These are phyloP conservation scores for Chrysoporthe cubensis DNA, from an alignment of 2,329 filamentous ascomycete species.

Conservation along the genomic window DNA sequence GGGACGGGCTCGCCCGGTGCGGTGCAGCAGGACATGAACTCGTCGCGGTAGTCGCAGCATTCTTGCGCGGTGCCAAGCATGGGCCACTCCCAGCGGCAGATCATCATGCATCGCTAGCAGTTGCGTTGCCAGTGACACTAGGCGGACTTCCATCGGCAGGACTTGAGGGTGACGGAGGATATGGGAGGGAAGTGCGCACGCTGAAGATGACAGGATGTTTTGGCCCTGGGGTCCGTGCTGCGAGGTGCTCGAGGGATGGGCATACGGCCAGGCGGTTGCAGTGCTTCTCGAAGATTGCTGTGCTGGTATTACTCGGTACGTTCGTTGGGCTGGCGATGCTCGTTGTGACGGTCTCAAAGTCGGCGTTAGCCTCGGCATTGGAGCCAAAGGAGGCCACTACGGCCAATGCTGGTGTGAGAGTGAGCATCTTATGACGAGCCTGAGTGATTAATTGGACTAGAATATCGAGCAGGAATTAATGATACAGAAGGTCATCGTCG, in stretches of 20 bases:
- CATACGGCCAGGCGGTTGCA: not conserved
- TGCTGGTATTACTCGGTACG: not conserved
- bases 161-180: not conserved
- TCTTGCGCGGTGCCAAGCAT: not conserved
- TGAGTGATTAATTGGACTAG: not conserved
- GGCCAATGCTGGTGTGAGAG: not conserved
- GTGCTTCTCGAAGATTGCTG: not conserved
- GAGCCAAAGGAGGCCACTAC: not conserved
- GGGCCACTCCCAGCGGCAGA: not conserved
- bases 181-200: not conserved
- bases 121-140: not conserved
- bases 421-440: not conserved
- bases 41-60: not conserved
- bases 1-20: not conserved
- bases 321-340: not conserved
- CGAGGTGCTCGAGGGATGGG: not conserved
- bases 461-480: not conserved
- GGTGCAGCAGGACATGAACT: not conserved
- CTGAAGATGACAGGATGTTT: not conserved
- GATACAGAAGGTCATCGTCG: not conserved
- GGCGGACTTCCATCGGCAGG: not conserved
- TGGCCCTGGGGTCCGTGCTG: not conserved
- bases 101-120: not conserved
- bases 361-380: not conserved
- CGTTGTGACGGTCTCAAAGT: not conserved